Base-by-base conservation (phyloP, 495 filamentous ascomycete species). In the Tricharina praecox region DNA sequence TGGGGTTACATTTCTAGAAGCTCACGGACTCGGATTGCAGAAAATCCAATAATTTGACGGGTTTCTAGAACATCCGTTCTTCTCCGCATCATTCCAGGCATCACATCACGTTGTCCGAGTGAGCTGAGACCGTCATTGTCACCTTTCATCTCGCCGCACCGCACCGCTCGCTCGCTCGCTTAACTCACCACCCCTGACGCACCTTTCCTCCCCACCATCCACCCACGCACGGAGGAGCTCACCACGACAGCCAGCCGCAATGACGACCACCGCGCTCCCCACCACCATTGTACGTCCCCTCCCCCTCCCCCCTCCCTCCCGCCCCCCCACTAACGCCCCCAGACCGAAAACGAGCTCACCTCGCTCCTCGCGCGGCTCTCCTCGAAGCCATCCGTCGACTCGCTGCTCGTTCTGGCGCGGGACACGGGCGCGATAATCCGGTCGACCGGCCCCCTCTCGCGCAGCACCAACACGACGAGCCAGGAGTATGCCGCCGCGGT, bases 401-500 rank as follows among this genome's bases (percentile, higher is more conserved):
- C 55, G 15, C 30, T 59, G 24, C 50, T 59, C 16, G 49, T 59
- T 25, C 55, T 59, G 13, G 47, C 54, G 24, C 55, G 55, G 21
- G 46, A 51, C 32, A 47, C 47, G 24, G 56, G 56, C 23, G 52
- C 55, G 10, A 55, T 59, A 13, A 59, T 59, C 33, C 56, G 55
- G 28, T 53, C 56, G 15, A 56, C 56, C 18, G 56, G 56, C 34
- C 53, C 55, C 3, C 54, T 59, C 35, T 15, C 45, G 20, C 45
- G 45, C 15, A 15, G 32, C 20, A 46, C 25, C 2, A 8, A 25
- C 11, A n/a, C 30, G 23, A n/a, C 35, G 8, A 20, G 15, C 4
- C 51, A 51, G 13, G 56, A 56, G 7, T 59, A 59, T 35, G 56
- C 56, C 15, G 51, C 50, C 44, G 58, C 56, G 48, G 56, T 59